These are phyloP conservation scores for Tolypocladium pustulatum DNA, from an alignment of 2,329 filamentous ascomycete species.

Conservation along the genomic window DNA sequence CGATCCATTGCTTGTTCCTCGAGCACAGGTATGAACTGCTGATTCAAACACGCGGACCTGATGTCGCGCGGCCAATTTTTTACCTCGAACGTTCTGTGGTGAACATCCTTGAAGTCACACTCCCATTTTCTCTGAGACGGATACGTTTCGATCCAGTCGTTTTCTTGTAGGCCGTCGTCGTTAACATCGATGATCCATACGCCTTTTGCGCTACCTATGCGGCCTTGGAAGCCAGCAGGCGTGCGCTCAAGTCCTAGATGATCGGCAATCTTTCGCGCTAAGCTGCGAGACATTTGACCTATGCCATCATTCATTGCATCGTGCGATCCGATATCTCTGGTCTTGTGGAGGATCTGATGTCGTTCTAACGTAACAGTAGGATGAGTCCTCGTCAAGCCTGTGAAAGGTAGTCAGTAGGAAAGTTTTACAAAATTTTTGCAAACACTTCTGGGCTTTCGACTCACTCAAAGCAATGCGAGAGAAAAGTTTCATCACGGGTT, in stretches of 20 bases:
- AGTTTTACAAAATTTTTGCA: background rate
- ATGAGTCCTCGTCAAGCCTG: conserved; percentile 40
- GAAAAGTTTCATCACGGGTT: conserved; percentile 46
- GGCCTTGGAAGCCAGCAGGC: conserved; percentile 57
- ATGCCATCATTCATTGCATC: conserved; percentile 59
- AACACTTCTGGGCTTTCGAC: conserved; percentile 1
- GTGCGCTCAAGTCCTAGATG: conserved; percentile 38
- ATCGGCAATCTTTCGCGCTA: conserved; percentile 42
- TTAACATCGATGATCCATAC: conserved; percentile 56
- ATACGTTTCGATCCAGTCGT: conserved; percentile 56
- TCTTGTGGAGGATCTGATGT: conserved; percentile 31
- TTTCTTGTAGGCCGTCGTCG: conserved; percentile 25
- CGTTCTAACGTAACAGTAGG: conserved; percentile 34
- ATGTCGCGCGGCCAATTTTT: conserved; percentile 24
- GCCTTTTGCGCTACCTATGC: conserved; percentile 65
- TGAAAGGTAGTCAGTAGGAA: background rate
- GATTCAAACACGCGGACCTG: conserved; percentile 46
- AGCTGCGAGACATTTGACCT: conserved; percentile 49
- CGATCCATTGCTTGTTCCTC: conserved; percentile 43
- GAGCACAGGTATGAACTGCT: conserved; percentile 59
- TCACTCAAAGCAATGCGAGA: conserved; percentile 45
- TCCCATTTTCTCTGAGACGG: conserved; percentile 61
- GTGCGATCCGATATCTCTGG: conserved; percentile 22
- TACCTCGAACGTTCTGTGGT: conserved; percentile 57
- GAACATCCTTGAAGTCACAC: conserved; percentile 32